Base-by-base conservation (phyloP, 2,329 filamentous ascomycete species). In the Epichloe sp. region DNA sequence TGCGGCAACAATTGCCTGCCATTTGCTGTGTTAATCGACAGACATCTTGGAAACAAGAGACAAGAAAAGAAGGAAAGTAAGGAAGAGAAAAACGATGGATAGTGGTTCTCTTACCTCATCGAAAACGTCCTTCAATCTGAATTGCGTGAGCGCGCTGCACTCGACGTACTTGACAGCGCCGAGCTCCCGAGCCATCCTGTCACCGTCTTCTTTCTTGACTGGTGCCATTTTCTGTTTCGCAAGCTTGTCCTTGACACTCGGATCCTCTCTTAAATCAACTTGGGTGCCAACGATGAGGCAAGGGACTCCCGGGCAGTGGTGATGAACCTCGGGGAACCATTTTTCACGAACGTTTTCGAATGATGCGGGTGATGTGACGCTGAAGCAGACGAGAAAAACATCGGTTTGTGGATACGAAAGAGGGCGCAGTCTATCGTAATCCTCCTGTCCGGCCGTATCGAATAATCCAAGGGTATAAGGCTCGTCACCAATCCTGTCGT, bases 281-380 rank as follows among this genome's bases (percentile, higher is more conserved):
- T 98, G 93, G 23, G 93, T 98, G 62, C 93, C 93, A 55, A 98
- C 93, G 59, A 98, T 96, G 58, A 98, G 77, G 77, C 93, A 97
- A 49, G 93, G 93, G 38, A 98, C 93, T 57, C 93, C 93, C 17
- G 93, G 93, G 68, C 93, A 98, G 72, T 98, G 93, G 71, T 98
- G 93, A 68, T 95, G 90, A 43, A 98, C 93, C 72, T 98, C 93
- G 44, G 93, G 93, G 63, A 96, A 95, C 91, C 90, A 96, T 71
- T 96, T 96, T 77, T 96, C 91, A 63, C 90, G 84, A 48, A 97
- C 93, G 85, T 98, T 98, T 69, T 98, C 93, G 69, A 98, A 98
- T 7, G 90, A 96, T 41, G 93, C 90, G 41, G 91, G 93, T 44
- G 91, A 96, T 52, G 90, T 96, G 65, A 98, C 90, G 65, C 89